Percentiles rank a stretch among this genome's conserved stretches.
Conservation (phyloP, 768 basidiomycete genomes). For the Leccinum aurantiacum region DNA sequence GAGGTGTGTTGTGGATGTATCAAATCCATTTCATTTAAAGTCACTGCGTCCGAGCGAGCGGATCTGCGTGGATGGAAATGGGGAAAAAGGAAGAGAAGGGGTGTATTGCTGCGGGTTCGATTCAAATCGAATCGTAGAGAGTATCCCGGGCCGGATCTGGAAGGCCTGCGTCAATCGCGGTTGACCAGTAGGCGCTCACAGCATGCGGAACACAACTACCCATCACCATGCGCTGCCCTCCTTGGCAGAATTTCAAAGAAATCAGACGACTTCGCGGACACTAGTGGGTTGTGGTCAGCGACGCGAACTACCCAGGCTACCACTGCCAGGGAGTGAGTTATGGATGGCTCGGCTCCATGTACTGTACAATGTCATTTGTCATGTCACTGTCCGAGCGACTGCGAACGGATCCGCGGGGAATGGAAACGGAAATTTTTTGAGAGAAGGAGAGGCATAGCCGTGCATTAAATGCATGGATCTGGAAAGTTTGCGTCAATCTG, state of each 20-base stretch:
- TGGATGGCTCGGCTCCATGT: background rate
- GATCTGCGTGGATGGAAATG: background rate
- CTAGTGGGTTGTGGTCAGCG: background rate
- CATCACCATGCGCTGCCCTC: background rate
- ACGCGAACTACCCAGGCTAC: background rate
- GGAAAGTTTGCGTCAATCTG: background rate
- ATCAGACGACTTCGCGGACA: background rate
- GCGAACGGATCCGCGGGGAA: background rate
- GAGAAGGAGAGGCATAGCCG: background rate
- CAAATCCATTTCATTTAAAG: background rate
- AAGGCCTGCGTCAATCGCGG: no score
- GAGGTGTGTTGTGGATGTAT: background rate
- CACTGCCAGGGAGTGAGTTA: background rate
- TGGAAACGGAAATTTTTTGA: background rate
- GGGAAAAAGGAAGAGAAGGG: background rate
- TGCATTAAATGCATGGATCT: background rate
- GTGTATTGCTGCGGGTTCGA: background rate
- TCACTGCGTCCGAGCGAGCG: background rate
- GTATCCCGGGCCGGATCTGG: no score
- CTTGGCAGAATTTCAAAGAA: background rate
- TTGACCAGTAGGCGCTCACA: no score
- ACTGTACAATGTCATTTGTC: background rate
- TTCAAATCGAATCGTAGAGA: background rate
- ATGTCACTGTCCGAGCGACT: background rate
- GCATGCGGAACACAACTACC: background rate